These are phyloP conservation scores for Porogramme epimiltina DNA, from an alignment of 1,284 basidiomycete genomes.

Conservation along the genomic window DNA sequence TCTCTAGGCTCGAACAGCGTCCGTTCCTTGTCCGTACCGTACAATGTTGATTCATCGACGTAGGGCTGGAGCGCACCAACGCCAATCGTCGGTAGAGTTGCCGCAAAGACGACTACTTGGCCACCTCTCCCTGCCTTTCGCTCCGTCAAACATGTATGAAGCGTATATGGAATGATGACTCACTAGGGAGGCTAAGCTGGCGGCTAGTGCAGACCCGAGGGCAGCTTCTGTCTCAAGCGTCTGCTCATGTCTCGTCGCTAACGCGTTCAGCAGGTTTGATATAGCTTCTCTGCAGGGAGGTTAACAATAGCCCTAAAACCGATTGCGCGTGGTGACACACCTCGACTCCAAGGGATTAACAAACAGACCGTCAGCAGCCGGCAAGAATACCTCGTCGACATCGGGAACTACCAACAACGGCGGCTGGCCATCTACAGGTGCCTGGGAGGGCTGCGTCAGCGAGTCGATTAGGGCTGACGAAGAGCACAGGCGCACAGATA, in stretches of 20 bases:
- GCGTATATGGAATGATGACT: constrained; percentile 26
- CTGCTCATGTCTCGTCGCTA: constrained; percentile 70
- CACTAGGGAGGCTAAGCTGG: constrained; percentile 75
- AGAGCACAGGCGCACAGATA: constrained; percentile 64
- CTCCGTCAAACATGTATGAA: neutral
- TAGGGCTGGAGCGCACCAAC: constrained; percentile 64
- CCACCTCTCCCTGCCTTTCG: constrained; percentile 79
- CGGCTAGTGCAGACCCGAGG: constrained; percentile 80
- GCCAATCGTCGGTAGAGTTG: constrained; percentile 79
- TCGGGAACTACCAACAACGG: constrained; percentile 89
- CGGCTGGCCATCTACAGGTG: constrained; percentile 52
- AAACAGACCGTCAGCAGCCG: constrained; percentile 77
- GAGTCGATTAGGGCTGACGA: neutral
- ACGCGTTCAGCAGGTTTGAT: constrained; percentile 61
- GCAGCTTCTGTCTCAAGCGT: constrained; percentile 58
- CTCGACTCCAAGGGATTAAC: constrained; percentile 76
- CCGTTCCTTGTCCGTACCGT: constrained; percentile 90
- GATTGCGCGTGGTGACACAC: constrained; percentile 39
- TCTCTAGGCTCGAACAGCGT: constrained; percentile 78
- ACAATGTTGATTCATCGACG: constrained; percentile 71
- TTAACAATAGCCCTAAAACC: constrained; percentile 1
- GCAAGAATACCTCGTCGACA: constrained; percentile 90
- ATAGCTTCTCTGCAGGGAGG: constrained; percentile 49
- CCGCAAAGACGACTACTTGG: constrained; percentile 83
- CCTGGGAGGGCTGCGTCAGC: constrained; percentile 39